Percentiles rank a stretch among this genome's conserved stretches.
Evolutionary conservation across 495 filamentous ascomycete genomes (phyloP).

Genomic region (Saxophila tyrrhenica): DNA sequence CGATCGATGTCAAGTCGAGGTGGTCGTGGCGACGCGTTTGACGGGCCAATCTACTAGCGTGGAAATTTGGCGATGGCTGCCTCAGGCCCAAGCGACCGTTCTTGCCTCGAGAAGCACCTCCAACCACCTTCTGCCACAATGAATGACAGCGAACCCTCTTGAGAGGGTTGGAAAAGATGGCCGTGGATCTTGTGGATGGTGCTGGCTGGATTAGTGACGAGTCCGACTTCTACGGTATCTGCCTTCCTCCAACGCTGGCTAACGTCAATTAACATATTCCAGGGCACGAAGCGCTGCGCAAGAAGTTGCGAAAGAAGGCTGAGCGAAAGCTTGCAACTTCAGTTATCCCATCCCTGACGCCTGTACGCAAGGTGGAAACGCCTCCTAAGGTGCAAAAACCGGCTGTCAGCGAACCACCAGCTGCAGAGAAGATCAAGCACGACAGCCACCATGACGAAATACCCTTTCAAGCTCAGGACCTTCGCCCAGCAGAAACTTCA

Average conservation of each 20-base stretch:
- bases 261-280: background rate
- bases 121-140: background rate
- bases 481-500: background rate
- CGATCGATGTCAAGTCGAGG: background rate
- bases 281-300: slow-evolving; percentile 2
- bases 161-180: background rate
- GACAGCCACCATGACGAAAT: background rate
- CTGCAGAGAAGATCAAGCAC: background rate
- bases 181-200: slow-evolving; percentile 20
- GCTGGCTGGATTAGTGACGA: slow-evolving; percentile 29
- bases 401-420: too few relatives aligned
- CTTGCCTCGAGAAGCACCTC: background rate
- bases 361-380: background rate
- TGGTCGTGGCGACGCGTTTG: too few relatives aligned
- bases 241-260: background rate
- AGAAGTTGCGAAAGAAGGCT: background rate
- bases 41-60: too few relatives aligned
- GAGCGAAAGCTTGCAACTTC: background rate
- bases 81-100: background rate
- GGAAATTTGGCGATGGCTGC: background rate
- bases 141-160: background rate
- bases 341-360: background rate
- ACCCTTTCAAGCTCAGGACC: too few relatives aligned
- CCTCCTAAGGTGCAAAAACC: background rate
- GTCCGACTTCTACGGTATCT: slow-evolving; percentile 29